A percentile compares a stretch with the other conserved stretches of the same genome.
These are phyloP conservation scores for Cladosporium oxysporum DNA, from an alignment of 2,329 filamentous ascomycete species.

Conservation along the genomic window DNA sequence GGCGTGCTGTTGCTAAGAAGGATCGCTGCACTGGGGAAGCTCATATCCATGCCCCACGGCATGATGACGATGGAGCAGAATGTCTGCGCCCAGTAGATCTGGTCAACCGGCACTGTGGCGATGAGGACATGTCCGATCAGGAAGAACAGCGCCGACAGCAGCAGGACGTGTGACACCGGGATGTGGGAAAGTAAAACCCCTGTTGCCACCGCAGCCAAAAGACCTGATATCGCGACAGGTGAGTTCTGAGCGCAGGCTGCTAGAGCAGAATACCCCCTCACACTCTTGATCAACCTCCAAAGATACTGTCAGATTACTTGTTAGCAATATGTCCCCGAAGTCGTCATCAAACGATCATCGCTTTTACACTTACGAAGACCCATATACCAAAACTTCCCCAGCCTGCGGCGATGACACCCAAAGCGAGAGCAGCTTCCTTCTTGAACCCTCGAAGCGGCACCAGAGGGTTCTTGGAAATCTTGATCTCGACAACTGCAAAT, in stretches of 20 bases:
- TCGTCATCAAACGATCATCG: too few relatives aligned
- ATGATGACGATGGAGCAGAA: slow-evolving; percentile 59
- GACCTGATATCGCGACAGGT: slow-evolving; percentile 38
- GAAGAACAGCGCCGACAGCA: slow-evolving; percentile 44
- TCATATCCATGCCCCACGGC: slow-evolving; percentile 64
- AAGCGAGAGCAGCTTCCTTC: slow-evolving; percentile 30
- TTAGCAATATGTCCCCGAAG: too few relatives aligned
- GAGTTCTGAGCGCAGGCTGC: slow-evolving; percentile 37
- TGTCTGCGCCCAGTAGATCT: slow-evolving; percentile 65
- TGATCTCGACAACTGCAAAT: slow-evolving; percentile 34
- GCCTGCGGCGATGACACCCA: slow-evolving; percentile 34
- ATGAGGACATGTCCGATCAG: slow-evolving; percentile 44
- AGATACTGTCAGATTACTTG: slow-evolving; percentile 22
- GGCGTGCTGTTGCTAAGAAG: slow-evolving; percentile 57
- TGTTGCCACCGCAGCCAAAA: slow-evolving; percentile 39
- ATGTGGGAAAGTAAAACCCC: slow-evolving; percentile 42
- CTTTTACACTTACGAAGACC: slow-evolving; percentile 23
- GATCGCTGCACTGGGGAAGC: slow-evolving; percentile 59
- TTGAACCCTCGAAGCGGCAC: slow-evolving; percentile 32
- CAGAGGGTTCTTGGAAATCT: slow-evolving; percentile 24
- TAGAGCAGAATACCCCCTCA: slow-evolving; percentile 37
- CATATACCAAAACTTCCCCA: slow-evolving; percentile 40
- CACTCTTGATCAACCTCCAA: slow-evolving; percentile 37
- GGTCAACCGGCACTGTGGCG: slow-evolving; percentile 51
- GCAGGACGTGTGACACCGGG: slow-evolving; percentile 40